These are phyloP conservation scores for Bipolaris oryzae DNA, from an alignment of 2,329 filamentous ascomycete genomes.

Conservation along the genomic window DNA sequence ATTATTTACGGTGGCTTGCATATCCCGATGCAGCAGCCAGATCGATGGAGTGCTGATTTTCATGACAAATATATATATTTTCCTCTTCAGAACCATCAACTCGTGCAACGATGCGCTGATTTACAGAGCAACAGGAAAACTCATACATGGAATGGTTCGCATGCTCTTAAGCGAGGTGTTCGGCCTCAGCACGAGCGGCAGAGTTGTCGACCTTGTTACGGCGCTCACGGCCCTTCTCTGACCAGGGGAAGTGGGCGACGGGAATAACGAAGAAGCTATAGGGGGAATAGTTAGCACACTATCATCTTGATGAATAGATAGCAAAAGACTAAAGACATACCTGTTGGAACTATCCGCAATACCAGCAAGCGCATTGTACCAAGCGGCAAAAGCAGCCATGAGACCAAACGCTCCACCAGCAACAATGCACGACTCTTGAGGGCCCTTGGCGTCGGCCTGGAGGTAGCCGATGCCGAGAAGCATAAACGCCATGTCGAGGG, in stretches of 20 bases:
- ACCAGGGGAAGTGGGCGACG: constrained; percentile 95
- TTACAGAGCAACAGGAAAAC: background rate
- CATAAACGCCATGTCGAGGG: constrained; percentile 64
- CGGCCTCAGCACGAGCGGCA: constrained; percentile 22
- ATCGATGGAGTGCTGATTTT: background rate
- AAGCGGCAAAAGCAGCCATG: constrained; percentile 59
- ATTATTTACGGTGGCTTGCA: background rate
- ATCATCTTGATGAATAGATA: background rate
- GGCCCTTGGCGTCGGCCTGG: constrained; percentile 47
- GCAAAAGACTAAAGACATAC: constrained; percentile 30
- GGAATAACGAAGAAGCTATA: constrained; percentile 88
- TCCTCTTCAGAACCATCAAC: background rate
- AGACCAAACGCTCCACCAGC: constrained; percentile 61
- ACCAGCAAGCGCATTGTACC: constrained; percentile 63
- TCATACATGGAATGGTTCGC: background rate
- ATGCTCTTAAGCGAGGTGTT: constrained; percentile 6
- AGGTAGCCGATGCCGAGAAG: constrained; percentile 63
- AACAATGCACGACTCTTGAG: constrained; percentile 55
- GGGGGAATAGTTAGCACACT: constrained; percentile 13
- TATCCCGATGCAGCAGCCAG: background rate
- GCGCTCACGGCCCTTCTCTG: constrained; percentile 53
- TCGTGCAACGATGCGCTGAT: background rate
- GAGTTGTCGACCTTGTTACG: constrained; percentile 52
- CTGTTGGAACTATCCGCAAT: constrained; percentile 61
- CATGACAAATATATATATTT: background rate